Percentiles rank a stretch among this genome's conserved stretches.
phyloP scores from a whole-genome alignment of 2,329 filamentous ascomycete species.

The Herpotrichia juniperi region DNA sequence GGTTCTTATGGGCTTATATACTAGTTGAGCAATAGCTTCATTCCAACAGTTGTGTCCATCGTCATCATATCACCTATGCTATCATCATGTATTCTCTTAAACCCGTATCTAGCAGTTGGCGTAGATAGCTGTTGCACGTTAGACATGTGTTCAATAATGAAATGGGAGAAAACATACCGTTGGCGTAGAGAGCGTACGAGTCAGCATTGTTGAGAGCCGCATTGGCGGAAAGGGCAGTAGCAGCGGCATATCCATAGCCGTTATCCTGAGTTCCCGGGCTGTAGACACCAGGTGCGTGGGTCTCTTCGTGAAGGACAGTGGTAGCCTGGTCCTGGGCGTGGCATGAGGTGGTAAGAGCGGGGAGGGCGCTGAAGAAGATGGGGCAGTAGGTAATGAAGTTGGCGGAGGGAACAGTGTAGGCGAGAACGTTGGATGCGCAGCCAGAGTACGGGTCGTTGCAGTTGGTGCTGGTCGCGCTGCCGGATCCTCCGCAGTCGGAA shows the following conservation, averaged over 20 bases:
- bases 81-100: background rate
- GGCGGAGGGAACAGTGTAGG: constrained; percentile 63
- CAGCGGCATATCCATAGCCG: constrained; percentile 61
- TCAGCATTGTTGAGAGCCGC: constrained; percentile 70
- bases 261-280: constrained; percentile 62
- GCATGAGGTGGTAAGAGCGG: constrained; percentile 58
- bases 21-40: too few species aligned
- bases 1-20: too few species aligned
- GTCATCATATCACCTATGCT: background rate
- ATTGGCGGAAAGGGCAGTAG: constrained; percentile 51
- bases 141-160: constrained; percentile 1
- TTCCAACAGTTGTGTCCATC: background rate
- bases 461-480: constrained; percentile 60
- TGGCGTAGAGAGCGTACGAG: constrained; percentile 62
- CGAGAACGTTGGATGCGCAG: constrained; percentile 58
- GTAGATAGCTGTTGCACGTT: constrained; percentile 18
- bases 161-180: constrained; percentile 40
- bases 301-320: constrained; percentile 69
- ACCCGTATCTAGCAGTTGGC: constrained; percentile 26
- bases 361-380: constrained; percentile 63
- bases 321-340: constrained; percentile 70
- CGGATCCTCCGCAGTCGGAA: constrained; percentile 60
- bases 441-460: constrained; percentile 63
- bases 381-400: constrained; percentile 68
- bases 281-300: constrained; percentile 64